These are phyloP conservation scores for Backusella morwellensis DNA, from an alignment of 192 early-diverging fungal species.

Conservation along the genomic window DNA sequence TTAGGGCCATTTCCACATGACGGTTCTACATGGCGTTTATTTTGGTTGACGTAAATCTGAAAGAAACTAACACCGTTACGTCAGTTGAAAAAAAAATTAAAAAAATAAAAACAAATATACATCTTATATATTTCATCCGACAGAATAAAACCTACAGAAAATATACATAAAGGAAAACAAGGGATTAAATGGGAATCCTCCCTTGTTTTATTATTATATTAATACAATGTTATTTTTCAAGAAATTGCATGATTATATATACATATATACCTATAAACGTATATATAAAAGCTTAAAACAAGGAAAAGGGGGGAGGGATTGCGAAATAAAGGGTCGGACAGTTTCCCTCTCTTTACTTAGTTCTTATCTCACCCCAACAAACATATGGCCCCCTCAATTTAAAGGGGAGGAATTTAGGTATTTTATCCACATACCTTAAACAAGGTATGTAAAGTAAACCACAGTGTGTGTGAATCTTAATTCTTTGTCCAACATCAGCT, in stretches of 20 bases:
- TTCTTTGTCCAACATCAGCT: constrained; percentile 9
- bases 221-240: background rate
- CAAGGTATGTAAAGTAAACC: constrained; percentile 2
- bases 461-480: constrained; percentile 6
- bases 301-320: background rate
- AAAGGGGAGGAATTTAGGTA: constrained; percentile 2
- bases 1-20: constrained; percentile 1
- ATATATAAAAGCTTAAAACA: constrained; percentile 2
- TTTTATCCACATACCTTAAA: background rate
- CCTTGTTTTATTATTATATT: background rate
- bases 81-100: background rate
- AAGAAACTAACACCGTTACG: background rate
- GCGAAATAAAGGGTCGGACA: background rate
- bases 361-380: background rate
- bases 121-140: background rate
- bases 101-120: background rate
- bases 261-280: background rate
- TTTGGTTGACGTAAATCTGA: background rate
- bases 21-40: background rate
- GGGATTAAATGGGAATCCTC: background rate
- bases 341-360: background rate
- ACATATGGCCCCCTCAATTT: background rate
- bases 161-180: background rate
- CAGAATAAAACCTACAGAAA: background rate
- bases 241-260: constrained; percentile 2